Conservation (phyloP, 495 filamentous ascomycete species). For the Chaetomidium leptoderma region DNA sequence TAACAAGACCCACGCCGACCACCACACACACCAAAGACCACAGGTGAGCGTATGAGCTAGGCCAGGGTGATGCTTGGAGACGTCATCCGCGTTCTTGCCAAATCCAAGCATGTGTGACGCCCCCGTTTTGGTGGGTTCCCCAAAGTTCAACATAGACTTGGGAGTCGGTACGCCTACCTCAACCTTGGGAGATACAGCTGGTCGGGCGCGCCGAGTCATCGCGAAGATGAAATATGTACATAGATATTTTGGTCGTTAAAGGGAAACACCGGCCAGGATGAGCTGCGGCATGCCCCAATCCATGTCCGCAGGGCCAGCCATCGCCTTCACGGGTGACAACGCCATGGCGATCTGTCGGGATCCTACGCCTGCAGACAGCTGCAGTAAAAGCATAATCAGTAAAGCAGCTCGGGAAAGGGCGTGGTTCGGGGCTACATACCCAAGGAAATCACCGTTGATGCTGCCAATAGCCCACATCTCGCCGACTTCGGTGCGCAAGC, state of each 20-base stretch:
- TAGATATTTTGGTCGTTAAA: not conserved
- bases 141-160: too few species aligned
- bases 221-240: not conserved
- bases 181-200: too few species aligned
- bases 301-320: not conserved
- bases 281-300: not conserved
- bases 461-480: conserved; percentile 95
- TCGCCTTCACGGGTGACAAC: not conserved
- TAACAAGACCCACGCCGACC: too few species aligned
- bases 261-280: not conserved
- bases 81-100: too few species aligned
- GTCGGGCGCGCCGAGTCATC: not conserved
- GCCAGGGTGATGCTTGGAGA: too few species aligned
- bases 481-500: conserved; percentile 83
- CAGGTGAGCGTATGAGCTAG: too few species aligned
- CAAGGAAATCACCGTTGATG: conserved; percentile 80
- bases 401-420: not conserved
- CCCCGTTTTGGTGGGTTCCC: too few species aligned
- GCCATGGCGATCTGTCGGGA: not conserved
- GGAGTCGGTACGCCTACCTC: too few species aligned
- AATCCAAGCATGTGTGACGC: too few species aligned
- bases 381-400: not conserved
- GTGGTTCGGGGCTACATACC: conserved; percentile 30
- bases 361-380: conserved; percentile 19
- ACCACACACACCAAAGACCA: too few species aligned